These are phyloP conservation scores for Hirschfeldia incana DNA, from an alignment of 345 rosid species.

Conservation along the genomic window DNA sequence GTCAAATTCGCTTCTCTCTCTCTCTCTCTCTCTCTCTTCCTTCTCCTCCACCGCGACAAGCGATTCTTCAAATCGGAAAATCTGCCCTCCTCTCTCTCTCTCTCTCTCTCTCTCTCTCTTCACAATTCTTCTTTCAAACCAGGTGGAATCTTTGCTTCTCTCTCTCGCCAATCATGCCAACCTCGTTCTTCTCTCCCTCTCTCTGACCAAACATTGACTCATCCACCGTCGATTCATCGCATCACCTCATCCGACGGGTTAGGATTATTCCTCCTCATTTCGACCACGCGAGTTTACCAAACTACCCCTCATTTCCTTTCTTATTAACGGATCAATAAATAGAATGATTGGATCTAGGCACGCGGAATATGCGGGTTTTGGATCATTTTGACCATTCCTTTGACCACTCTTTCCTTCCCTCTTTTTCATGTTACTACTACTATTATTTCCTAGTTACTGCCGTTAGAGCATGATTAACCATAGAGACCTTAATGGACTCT, in stretches of 20 bases:
- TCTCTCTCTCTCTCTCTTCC: too few species aligned
- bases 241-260: constrained; percentile 44
- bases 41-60: neutral
- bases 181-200: constrained; percentile 40
- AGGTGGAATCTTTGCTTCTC: constrained; percentile 38
- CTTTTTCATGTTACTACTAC: neutral
- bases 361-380: constrained; percentile 49
- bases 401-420: constrained; percentile 29
- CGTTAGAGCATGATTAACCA: too few species aligned
- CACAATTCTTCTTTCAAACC: constrained; percentile 16
- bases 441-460: too few species aligned
- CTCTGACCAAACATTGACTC: constrained; percentile 47
- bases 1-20: constrained; percentile 34
- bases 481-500: too few species aligned
- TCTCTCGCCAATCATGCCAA: constrained; percentile 50
- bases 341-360: constrained; percentile 41
- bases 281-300: neutral
- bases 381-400: constrained; percentile 40
- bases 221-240: constrained; percentile 42
- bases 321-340: constrained; percentile 15
- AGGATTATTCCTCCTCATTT: constrained; percentile 8
- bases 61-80: constrained; percentile 15
- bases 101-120: constrained; percentile 21
- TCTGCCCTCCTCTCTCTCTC: neutral
- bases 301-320: constrained; percentile 5